Base-by-base conservation (phyloP, 106 monocot species). In the Dioscorea dumetorum region DNA sequence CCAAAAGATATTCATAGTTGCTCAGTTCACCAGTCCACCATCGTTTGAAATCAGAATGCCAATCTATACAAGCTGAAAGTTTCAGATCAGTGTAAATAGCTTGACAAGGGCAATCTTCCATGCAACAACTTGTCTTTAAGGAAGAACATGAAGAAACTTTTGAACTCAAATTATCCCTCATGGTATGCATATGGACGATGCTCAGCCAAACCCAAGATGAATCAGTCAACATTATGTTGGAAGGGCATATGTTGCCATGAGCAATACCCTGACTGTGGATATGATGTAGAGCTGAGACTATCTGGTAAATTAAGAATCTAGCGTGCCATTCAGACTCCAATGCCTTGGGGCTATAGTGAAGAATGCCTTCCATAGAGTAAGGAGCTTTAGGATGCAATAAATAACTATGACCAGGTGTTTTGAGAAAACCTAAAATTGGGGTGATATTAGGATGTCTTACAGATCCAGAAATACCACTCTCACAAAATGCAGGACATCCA, bases 11-110 rank as follows among this genome's bases (percentile, higher is more conserved):
- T 52, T 99, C 99, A 68, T 83, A 99, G 62, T 99, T 99, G 81
- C 93, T 99, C 67, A 99, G 18, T 76, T 99, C 89, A 72, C 97
- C 89, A 16, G 51, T 67, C 92, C 87, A 90, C 97, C 97, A 99
- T 64, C 60, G 78, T 57, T 76, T 82, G 72, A 92, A 92, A 64
- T 79, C 61, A 57, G 74, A 84, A 61, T 70, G 63, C 89, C 89
- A 99, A 64, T 90, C 82, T 17, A 73, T 69, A 32, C 79, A 72
- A 52, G 58, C 33, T 49, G 84, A 75, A 21, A 85, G 56, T 57
- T 83, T 81, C 64, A 73, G 34, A 67, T 87, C 78, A 56, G 84
- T 51, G 73, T 74, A 90, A 59, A 81, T 79, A 61, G 64, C 35
- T 49, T 22, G 57, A 41, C 70, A 87, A 65, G 80, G 73, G 61